Conservation (phyloP, 306 rosid species). For the Cucurbita maxima region DNA sequence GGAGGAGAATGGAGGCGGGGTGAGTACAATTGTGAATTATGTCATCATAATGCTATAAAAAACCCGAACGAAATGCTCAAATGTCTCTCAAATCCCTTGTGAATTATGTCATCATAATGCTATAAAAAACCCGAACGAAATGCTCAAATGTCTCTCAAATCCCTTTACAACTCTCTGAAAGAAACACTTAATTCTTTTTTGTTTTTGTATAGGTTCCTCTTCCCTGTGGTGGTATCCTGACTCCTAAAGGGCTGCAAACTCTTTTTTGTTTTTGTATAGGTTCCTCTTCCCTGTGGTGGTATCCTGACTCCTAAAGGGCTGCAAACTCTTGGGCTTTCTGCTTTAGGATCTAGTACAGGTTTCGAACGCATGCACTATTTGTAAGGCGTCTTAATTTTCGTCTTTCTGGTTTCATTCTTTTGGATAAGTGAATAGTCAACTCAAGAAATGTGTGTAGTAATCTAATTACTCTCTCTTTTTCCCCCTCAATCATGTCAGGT, state of each 20-base stretch:
- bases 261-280: slow-evolving; percentile 41
- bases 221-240: slow-evolving; percentile 88
- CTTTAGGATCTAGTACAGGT: slow-evolving; percentile 66
- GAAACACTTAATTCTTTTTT: background rate
- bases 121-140: slow-evolving; percentile 1
- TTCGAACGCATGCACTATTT: slow-evolving; percentile 87
- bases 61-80: slow-evolving; percentile 3
- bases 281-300: slow-evolving; percentile 89
- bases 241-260: slow-evolving; percentile 74
- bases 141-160: slow-evolving; percentile 1
- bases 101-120: slow-evolving; percentile 17
- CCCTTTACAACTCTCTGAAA: background rate
- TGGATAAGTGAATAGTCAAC: background rate
- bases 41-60: slow-evolving; percentile 14
- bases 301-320: slow-evolving; percentile 73
- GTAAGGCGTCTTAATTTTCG: slow-evolving; percentile 27
- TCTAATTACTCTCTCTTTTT: background rate
- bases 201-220: slow-evolving; percentile 44
- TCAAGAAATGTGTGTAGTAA: background rate
- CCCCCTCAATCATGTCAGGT: slow-evolving; percentile 22
- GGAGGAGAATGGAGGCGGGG: slow-evolving; percentile 69
- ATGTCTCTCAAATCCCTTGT: slow-evolving; percentile 5
- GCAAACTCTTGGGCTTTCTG: slow-evolving; percentile 71
- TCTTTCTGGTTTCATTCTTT: background rate
- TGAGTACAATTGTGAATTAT: slow-evolving; percentile 21